Evolutionary conservation across 2,329 filamentous ascomycete genomes (phyloP), one percentile per base, ranked within the genome.

Genomic region (Claviceps purpurea): DNA sequence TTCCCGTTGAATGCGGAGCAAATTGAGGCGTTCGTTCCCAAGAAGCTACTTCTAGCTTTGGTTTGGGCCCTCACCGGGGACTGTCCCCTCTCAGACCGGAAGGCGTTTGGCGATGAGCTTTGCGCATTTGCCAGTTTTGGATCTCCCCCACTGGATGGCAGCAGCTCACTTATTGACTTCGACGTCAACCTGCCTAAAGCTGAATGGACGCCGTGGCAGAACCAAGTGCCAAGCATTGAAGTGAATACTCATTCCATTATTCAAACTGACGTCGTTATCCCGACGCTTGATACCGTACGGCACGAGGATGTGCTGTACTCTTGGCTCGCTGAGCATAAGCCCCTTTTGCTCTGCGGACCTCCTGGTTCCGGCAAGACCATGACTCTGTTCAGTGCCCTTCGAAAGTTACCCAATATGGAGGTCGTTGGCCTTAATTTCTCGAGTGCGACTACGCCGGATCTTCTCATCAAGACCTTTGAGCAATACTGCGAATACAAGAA

Each of bases 401-500:
- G 93, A 57, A 98, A 98, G 70, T 75, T 98, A 53, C 91, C 91
- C 3, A 96, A 96, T 65, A 96, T 98, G 90, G 93, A 98, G 69
- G 89, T 96, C 53, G 94, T 98, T 37, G 93, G 93, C 48, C 87
- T 99, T 65, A 99, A 99, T 70, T 98, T 99, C 68, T 98, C 94
- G 4, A 98, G 93, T 61, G 94, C 93, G 1, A 99, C 94, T 0
- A 98, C 93, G 0, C 94, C 93, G 1, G 94, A 98, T 67, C 81
- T 99, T 30, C 79, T 99, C 56, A 90, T 98, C 74, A 98, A 98
- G 76, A 98, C 94, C 0, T 95, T 99, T 59, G 93, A 98, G 71
- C 94, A 98, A 66, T 96, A 98, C 69, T 99, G 93, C 70, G 93
- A 98, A 70, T 98, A 99, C 73, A 94, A 91, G 74, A 98, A 98